Percentiles rank a stretch among this genome's conserved stretches.
Conservation (phyloP, 2,329 filamentous ascomycete species). For the Bertia moriformis region DNA sequence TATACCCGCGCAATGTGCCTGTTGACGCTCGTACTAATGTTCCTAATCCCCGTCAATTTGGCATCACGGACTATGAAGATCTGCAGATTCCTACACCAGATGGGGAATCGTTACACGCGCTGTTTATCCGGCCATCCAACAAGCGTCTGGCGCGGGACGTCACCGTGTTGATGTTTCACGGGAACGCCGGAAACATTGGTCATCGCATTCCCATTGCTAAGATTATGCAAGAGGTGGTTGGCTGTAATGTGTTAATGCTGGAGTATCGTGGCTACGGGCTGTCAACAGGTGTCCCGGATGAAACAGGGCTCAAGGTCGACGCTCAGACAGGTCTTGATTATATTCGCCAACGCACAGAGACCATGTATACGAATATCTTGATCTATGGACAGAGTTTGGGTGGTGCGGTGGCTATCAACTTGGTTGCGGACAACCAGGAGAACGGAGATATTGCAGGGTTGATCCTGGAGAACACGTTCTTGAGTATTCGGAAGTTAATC, state of each 20-base stretch:
- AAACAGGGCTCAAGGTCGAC: slow-evolving; percentile 75
- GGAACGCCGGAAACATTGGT: slow-evolving; percentile 94
- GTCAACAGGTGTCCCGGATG: slow-evolving; percentile 78
- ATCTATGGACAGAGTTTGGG: slow-evolving; percentile 91
- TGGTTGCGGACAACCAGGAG: slow-evolving; percentile 72
- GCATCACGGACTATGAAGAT: slow-evolving; percentile 77
- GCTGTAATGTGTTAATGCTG: slow-evolving; percentile 93
- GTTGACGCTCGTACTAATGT: slow-evolving; percentile 76
- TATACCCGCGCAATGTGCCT: slow-evolving; percentile 87
- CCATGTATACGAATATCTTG: slow-evolving; percentile 63
- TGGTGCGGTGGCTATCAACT: slow-evolving; percentile 73
- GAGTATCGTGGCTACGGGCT: slow-evolving; percentile 92
- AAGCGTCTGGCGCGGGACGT: slow-evolving; percentile 52
- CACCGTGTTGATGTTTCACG: slow-evolving; percentile 91
- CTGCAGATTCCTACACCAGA: slow-evolving; percentile 81
- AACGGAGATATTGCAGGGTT: slow-evolving; percentile 68
- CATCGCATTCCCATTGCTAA: slow-evolving; percentile 86
- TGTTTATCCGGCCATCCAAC: slow-evolving; percentile 69
- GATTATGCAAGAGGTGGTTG: slow-evolving; percentile 66
- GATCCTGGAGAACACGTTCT: slow-evolving; percentile 89
- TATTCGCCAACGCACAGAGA: slow-evolving; percentile 66
- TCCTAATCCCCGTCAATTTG: slow-evolving; percentile 70
- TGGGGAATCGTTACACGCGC: slow-evolving; percentile 78
- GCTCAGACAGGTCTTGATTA: slow-evolving; percentile 86
- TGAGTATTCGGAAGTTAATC: slow-evolving; percentile 88